These are phyloP conservation scores for Laguncularia racemosa DNA, from an alignment of 345 rosid species.

Conservation along the genomic window DNA sequence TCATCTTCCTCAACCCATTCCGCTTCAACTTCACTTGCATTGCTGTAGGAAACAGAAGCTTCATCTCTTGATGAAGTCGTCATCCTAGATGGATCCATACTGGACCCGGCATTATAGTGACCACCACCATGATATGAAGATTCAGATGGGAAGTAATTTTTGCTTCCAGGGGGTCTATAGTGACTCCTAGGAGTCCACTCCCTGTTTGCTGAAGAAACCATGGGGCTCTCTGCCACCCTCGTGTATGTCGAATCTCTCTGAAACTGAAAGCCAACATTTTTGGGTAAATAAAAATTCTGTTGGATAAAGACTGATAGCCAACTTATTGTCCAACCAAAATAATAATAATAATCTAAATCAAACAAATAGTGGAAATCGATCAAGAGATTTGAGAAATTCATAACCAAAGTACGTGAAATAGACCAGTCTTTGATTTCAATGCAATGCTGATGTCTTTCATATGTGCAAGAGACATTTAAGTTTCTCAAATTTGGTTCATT, in stretches of 20 bases:
- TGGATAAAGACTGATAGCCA: no score
- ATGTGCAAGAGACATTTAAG: no score
- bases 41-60: slow-evolving; percentile 73
- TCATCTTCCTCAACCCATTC: slow-evolving; percentile 96
- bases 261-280: slow-evolving; percentile 1
- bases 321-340: no score
- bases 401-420: no score
- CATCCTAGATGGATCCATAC: slow-evolving; percentile 64
- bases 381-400: not conserved
- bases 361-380: not conserved
- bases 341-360: no score
- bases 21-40: slow-evolving; percentile 82
- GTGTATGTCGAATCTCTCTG: slow-evolving; percentile 84
- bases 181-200: slow-evolving; percentile 75
- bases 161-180: slow-evolving; percentile 39
- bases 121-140: slow-evolving; percentile 26
- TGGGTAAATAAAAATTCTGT: no score
- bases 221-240: slow-evolving; percentile 71
- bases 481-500: no score
- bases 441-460: no score
- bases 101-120: slow-evolving; percentile 40
- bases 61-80: slow-evolving; percentile 92
- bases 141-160: slow-evolving; percentile 26
- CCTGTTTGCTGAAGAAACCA: slow-evolving; percentile 31
- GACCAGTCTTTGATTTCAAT: no score